Evolutionary conservation across 495 filamentous ascomycete genomes (phyloP), one percentile per base, ranked within the genome.

Genomic region (Penicillium longicatenatum): DNA sequence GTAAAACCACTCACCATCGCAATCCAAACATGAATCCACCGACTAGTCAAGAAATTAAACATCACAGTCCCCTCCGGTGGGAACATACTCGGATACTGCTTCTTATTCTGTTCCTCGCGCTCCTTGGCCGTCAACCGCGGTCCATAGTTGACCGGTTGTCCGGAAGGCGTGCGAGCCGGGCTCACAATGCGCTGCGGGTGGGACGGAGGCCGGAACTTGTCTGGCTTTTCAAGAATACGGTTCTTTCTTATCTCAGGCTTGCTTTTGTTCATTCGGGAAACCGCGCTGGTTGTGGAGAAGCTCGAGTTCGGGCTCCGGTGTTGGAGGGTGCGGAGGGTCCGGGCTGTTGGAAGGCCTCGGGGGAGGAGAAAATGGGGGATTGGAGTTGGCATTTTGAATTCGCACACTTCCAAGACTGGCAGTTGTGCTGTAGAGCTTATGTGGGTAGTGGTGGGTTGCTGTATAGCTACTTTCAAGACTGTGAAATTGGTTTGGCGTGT

Each of bases 151-250:
- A 75, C 71, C 68, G 70, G 79, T 70, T 61, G 58, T 57, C 76
- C 50, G 6, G 59, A 37, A 19, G 57, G 70, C 45, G 60, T 64
- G 46, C 68, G 70, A 31, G 66, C 65, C 12, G 66, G 72, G 14
- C 70, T 55, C 16, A 79, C 76, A 12, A 86, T 78, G 2, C 86
- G 82, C 24, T 85, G 71, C 26, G 84, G 84, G 70, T 96, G 92
- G 0, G 92, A 96, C 0, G 92, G 92, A 0, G 92, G 92, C 49
- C 86, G 88, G 77, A 94, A 96, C 58, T 86, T 86, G 59, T 87
- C 82, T 4, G 92, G 92, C 70, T 94, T 88, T 52, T 83, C 86
- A 57, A 96, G 87, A 2, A 89, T 79, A 48, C 80, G 75, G 19
- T 79, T 81, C 60, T 86, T 87, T 52, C 62, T 45, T 24, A 55